Evolutionary conservation across 2,329 filamentous ascomycete species (phyloP).

Genomic region (Diaporthe batatas): DNA sequence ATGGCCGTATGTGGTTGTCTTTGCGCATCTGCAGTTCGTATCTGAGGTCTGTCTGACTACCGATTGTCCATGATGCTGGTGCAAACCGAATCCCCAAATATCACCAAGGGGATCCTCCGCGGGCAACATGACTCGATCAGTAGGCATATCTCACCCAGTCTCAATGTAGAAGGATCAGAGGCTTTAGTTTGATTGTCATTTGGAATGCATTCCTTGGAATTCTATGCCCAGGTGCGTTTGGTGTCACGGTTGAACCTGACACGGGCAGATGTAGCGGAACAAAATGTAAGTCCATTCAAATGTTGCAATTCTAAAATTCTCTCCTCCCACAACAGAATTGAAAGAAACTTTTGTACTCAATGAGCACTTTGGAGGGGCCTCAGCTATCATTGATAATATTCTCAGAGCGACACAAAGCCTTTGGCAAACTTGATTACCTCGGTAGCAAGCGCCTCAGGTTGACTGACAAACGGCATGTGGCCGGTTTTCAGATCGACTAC

Average conservation of each 20-base stretch:
- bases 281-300: too few relatives aligned
- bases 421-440: not conserved
- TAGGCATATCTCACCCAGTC: conserved; percentile 10
- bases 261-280: too few relatives aligned
- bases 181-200: too few relatives aligned
- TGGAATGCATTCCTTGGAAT: too few relatives aligned
- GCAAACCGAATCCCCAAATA: not conserved
- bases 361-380: too few relatives aligned
- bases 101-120: too few relatives aligned
- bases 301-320: too few relatives aligned
- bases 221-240: too few relatives aligned
- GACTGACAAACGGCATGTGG: conserved; percentile 48
- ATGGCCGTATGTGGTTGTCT: not conserved
- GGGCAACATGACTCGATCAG: not conserved
- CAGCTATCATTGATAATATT: not conserved
- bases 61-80: not conserved
- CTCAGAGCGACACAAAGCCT: not conserved
- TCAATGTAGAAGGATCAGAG: not conserved
- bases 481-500: conserved; percentile 46
- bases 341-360: too few relatives aligned
- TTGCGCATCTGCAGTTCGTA: not conserved
- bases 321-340: too few relatives aligned
- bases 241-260: too few relatives aligned
- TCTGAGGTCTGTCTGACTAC: not conserved
- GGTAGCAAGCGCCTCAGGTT: conserved; percentile 40